Evolutionary conservation across 495 filamentous ascomycete species (phyloP), one percentile per base, ranked within the genome.

Genomic region (Penicillium bialowiezense): DNA sequence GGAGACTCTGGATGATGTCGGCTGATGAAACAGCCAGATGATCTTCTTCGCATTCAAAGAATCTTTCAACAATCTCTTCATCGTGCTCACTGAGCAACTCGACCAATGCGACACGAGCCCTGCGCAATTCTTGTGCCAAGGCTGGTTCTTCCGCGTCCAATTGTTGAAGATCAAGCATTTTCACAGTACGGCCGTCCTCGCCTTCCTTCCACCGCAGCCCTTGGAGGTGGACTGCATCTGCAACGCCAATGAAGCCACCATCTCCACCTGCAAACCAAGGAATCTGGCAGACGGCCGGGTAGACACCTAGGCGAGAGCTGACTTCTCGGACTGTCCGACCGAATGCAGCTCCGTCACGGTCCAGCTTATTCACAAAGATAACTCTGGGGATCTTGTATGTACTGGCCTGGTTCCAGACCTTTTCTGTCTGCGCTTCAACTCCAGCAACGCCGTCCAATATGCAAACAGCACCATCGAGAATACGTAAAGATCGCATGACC

Each of bases 361-460:
- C 95, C 10, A 99, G 81, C 65, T 99, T 99, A 70, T 99, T 99
- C 56, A 97, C 78, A 51, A 86, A 99, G 37, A 96, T 76, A 23
- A 97, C 80, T 19, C 90, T 74, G 10, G 95, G 95, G 29, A 97
- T 97, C 8, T 72, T 75, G 56, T 93, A 96, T 8, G 81, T 81
- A 41, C 83, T 87, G 2, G 95, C 93, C 46, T 97, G 93, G 9
- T 81, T 69, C 93, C 95, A 99, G 5, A 99, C 95, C 55, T 96
- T 86, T 67, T 99, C 95, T 0, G 95, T 99, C 67, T 97, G 95
- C 1, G 95, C 92, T 64, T 99, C 95, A 15, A 99, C 93, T 1
- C 95, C 95, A 48, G 95, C 92, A 34, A 99, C 95, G 7, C 90
- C 90, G 54, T 99, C 95, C 15, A 99, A 79, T 54, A 99, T 95